phyloP scores from a whole-genome alignment of 2,329 filamentous ascomycete species.

The Diplodia intermedia region DNA sequence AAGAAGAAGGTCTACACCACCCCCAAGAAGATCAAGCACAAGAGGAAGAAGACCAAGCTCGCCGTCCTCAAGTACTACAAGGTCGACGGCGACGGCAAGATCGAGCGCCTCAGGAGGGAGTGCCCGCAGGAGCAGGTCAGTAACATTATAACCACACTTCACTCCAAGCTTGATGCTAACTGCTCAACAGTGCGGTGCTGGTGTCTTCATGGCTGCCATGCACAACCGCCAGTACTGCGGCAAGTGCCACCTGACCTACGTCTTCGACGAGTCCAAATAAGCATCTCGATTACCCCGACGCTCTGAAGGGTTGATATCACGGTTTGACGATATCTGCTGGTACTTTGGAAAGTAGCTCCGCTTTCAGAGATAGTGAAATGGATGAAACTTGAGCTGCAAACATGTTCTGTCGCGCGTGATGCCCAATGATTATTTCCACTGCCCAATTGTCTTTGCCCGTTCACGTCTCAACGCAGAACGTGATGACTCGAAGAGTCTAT shows the following conservation, averaged over 20 bases:
- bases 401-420: neutral
- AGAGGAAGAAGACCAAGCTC: slow-evolving; percentile 99
- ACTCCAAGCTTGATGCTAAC: neutral
- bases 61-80: slow-evolving; percentile 99
- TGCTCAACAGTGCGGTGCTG: slow-evolving; percentile 82
- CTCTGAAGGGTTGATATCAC: slow-evolving; percentile 21
- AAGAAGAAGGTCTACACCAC: slow-evolving; percentile 99
- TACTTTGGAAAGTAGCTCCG: slow-evolving; percentile 20
- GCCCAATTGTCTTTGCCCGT: no score
- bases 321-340: slow-evolving; percentile 28
- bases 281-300: slow-evolving; percentile 2
- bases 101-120: slow-evolving; percentile 98
- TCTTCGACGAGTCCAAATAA: slow-evolving; percentile 71
- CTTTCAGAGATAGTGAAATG: slow-evolving; percentile 16
- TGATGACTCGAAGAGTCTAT: neutral
- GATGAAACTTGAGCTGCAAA: slow-evolving; percentile 4
- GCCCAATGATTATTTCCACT: no score
- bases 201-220: slow-evolving; percentile 99
- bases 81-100: slow-evolving; percentile 99
- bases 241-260: slow-evolving; percentile 73
- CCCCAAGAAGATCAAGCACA: slow-evolving; percentile 99
- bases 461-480: neutral
- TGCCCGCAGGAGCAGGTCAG: slow-evolving; percentile 79
- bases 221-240: slow-evolving; percentile 98
- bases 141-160: slow-evolving; percentile 62